phyloP scores from a whole-genome alignment of 2,329 filamentous ascomycete species.

The Penicillium occitanis region DNA sequence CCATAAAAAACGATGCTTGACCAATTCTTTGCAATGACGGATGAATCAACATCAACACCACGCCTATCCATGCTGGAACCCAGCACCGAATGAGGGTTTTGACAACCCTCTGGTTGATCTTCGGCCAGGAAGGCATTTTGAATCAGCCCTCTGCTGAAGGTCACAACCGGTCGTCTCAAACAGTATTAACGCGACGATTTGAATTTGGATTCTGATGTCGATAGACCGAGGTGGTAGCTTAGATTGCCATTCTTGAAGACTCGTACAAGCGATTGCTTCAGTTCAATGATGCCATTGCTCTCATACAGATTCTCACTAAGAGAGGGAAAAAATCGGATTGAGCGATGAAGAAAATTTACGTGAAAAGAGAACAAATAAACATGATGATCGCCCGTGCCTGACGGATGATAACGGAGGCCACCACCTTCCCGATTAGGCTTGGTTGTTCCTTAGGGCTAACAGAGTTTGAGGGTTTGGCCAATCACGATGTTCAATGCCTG shows the following conservation, averaged over 20 bases:
- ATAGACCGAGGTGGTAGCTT: background rate
- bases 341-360: background rate
- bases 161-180: background rate
- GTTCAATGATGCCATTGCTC: too few relatives aligned
- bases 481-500: background rate
- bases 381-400: background rate
- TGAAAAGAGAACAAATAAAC: background rate
- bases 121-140: constrained; percentile 32
- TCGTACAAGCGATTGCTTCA: background rate
- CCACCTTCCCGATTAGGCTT: background rate
- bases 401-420: background rate
- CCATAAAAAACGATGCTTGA: constrained; percentile 12
- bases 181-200: background rate
- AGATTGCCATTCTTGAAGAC: background rate
- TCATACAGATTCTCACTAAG: background rate
- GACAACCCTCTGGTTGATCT: constrained; percentile 51
- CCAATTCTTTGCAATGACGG: constrained; percentile 42
- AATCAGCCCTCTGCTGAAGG: background rate
- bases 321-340: background rate
- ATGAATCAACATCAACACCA: constrained; percentile 50
- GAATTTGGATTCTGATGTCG: background rate
- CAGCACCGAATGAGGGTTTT: constrained; percentile 51
- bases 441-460: background rate
- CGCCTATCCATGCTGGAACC: constrained; percentile 48
- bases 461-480: background rate